phyloP scores from a whole-genome alignment of 1,284 basidiomycete genomes.

The Tilletia setariae region DNA sequence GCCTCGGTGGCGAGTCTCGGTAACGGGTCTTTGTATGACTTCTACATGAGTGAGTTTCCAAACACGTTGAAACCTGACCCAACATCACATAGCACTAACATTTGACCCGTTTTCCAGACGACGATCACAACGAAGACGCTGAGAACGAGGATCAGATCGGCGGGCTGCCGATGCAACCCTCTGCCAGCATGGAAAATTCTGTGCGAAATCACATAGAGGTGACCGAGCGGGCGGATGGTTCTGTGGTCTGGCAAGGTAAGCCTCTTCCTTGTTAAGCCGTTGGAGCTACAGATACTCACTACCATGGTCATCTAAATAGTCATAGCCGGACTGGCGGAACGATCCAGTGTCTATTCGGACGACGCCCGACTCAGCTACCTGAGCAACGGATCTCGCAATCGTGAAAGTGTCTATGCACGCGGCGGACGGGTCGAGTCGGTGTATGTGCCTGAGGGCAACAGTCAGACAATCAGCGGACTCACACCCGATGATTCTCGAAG shows the following conservation, averaged over 20 bases:
- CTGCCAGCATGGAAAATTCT: background rate
- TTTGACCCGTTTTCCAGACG: no score
- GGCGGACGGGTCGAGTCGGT: constrained; percentile 4
- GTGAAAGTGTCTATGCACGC: background rate
- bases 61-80: no score
- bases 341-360: constrained; percentile 37
- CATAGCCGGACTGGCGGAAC: constrained; percentile 40
- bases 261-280: background rate
- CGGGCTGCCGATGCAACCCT: background rate
- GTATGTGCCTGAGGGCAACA: constrained; percentile 9
- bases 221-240: constrained; percentile 45
- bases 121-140: background rate
- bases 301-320: constrained; percentile 18
- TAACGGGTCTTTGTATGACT: constrained; percentile 15
- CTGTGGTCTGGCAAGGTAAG: constrained; percentile 40
- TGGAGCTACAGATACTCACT: background rate
- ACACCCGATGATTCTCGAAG: constrained; percentile 34
- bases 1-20: background rate
- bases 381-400: background rate
- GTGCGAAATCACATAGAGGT: constrained; percentile 39
- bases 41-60: constrained; percentile 16
- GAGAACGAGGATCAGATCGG: background rate
- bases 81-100: no score
- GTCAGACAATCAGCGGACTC: constrained; percentile 27
- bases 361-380: constrained; percentile 18